Base-by-base conservation (phyloP, 202 grass and related monocot species). In the Carex arenaria region DNA sequence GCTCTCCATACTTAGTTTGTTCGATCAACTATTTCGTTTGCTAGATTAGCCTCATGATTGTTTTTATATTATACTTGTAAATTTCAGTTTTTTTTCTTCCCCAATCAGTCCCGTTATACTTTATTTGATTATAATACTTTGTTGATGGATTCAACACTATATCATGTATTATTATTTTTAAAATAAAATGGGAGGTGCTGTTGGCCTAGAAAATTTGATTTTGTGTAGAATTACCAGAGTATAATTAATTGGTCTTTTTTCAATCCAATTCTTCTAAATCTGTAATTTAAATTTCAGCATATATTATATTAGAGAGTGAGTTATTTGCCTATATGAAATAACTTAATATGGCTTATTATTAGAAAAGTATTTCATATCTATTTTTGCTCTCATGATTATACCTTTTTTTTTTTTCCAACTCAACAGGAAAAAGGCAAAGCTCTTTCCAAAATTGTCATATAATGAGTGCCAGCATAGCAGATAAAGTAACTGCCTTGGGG, bases 381-480 rank as follows among this genome's bases (percentile, higher is more conserved):
- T 74, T 74, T 74, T 28, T 74, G 10, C 30, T 9, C 10, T 54
- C 47, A 49, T 62, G 30, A 32, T 75, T 3, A 63, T 7, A 31
- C 28, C 2, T n/a, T n/a, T n/a, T n/a, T 4, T 57, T 57, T 43
- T 47, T 47, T 14, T 34, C 10, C 7, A 15, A 45, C 31, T 75
- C 40, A 61, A 73, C 26, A 84, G 82, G 62, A 52, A 49, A 32
- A n/a, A 36, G 26, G 22, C 12, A 82, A 51, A 36, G 19, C 47
- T 65, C 83, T 60, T 26, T 54, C 19, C 4, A 38, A 85, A 49
- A 34, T 69, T 69, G 55, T n/a, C 32, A 64, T 11, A 96, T 77
- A 64, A 99, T 99, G 93, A 89, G 91, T 7, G 89, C 92, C 23
- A 91, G 94, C 81, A 80, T 99, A 19, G 89, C 89, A 87, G 96